phyloP scores from a whole-genome alignment of 2,329 filamentous ascomycete species.

The Pestalotiopsis sp. region DNA sequence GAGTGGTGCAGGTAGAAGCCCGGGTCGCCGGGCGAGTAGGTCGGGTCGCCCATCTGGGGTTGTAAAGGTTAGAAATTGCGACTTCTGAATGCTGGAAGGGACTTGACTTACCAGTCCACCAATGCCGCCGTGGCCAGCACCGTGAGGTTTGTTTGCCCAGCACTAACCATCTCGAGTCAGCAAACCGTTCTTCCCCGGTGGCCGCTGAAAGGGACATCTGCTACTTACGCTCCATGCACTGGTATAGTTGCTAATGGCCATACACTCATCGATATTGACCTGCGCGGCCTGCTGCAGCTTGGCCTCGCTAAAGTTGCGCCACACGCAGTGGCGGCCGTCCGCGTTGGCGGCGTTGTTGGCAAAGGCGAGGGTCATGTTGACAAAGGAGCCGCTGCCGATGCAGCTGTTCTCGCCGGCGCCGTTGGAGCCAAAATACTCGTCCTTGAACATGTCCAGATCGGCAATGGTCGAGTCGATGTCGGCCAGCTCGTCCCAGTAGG shows the following conservation, averaged over 20 bases:
- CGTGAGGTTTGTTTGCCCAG: slow-evolving; percentile 20
- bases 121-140: slow-evolving; percentile 22
- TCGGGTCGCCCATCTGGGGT: slow-evolving; percentile 16
- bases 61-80: neutral
- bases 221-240: slow-evolving; percentile 15
- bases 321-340: neutral
- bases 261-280: slow-evolving; percentile 11
- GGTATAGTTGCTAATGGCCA: slow-evolving; percentile 13
- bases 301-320: neutral
- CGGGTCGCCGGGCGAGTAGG: slow-evolving; percentile 32
- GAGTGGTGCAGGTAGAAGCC: slow-evolving; percentile 31
- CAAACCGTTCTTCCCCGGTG: neutral
- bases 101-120: slow-evolving; percentile 14
- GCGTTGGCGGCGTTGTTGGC: neutral
- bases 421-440: slow-evolving; percentile 6
- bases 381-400: slow-evolving; percentile 6
- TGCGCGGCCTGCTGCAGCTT: neutral
- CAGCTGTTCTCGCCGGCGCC: neutral
- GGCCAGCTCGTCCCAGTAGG: slow-evolving; percentile 10
- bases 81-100: neutral
- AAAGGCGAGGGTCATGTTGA: slow-evolving; percentile 1
- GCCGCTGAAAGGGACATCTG: neutral
- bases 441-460: neutral
- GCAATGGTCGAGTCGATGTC: neutral
- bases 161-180: slow-evolving; percentile 10